Conservation (phyloP, 2,329 filamentous ascomycete species). For the Amylocarpus encephaloides region DNA sequence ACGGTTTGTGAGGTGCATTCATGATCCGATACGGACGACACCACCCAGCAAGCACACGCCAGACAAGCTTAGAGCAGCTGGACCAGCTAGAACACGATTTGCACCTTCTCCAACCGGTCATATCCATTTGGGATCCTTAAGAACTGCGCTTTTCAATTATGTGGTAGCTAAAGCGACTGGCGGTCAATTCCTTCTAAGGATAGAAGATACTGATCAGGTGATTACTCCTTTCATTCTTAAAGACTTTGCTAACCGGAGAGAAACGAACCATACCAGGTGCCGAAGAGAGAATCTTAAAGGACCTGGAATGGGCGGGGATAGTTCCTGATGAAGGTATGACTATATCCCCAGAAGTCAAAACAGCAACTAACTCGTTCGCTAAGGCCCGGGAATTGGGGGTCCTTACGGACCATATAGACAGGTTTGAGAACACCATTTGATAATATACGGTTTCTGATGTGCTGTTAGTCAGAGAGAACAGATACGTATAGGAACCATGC, state of each 20-base stretch:
- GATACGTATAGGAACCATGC: constrained; percentile 66
- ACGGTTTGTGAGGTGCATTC: too few relatives aligned
- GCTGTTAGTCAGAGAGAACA: constrained; percentile 68
- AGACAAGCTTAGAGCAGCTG: constrained; percentile 36
- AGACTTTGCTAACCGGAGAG: constrained; percentile 41
- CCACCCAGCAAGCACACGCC: neutral
- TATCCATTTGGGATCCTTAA: constrained; percentile 82
- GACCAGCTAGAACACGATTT: constrained; percentile 73
- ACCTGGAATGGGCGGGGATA: constrained; percentile 82
- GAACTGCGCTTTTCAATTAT: constrained; percentile 95
- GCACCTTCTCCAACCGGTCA: constrained; percentile 94
- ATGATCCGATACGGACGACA: too few relatives aligned
- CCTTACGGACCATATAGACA: constrained; percentile 81
- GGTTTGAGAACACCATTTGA: constrained; percentile 38
- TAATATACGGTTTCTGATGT: constrained; percentile 11
- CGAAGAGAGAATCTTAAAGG: constrained; percentile 68
- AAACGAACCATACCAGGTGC: constrained; percentile 76
- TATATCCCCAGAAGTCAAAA: neutral
- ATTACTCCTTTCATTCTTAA: constrained; percentile 8
- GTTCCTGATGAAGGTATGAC: constrained; percentile 80
- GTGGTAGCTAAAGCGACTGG: constrained; percentile 80
- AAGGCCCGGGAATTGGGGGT: constrained; percentile 74
- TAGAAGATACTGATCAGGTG: constrained; percentile 95
- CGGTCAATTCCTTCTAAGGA: constrained; percentile 82
- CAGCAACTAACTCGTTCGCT: constrained; percentile 10